Evolutionary conservation across 768 basidiomycete genomes (phyloP), one percentile per base, ranked within the genome.

Genomic region (Auricularia sp.): DNA sequence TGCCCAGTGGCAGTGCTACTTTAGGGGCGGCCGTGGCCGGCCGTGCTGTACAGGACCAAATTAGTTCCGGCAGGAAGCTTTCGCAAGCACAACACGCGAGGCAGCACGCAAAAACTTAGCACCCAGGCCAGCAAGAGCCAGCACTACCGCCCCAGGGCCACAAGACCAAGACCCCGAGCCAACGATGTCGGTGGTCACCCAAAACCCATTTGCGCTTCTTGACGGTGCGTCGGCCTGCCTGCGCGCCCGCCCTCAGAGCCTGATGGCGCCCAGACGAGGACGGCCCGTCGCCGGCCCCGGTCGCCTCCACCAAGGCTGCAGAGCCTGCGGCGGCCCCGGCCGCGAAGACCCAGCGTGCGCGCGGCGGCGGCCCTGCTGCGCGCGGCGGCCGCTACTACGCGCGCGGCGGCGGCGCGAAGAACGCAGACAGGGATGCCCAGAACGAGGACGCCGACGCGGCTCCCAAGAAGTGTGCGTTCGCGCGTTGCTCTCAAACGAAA

Each of bases 141-240:
- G 16, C 18, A 16, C 34, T 7, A 24, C 45, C n/a, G 36, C 36
- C 16, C 36, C n/a, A 63, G 37, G 65, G 58, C 59, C 59, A 63
- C 54, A 65, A 39, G 64, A 69, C 71, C 79, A 81, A 80, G 78
- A 76, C 81, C 83, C 85, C 82, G 85, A 85, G 83, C 80, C 83
- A 78, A 84, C 77, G 73, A 92, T 93, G 90, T 91, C 90, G 89
- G 90, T 92, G 85, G 90, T 88, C 80, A 85, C 85, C 74, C 86
- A 79, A 84, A 92, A 92, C 80, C 87, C 87, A 70, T 93, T 92
- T 80, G 85, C 90, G 76, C 72, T 92, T 78, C 81, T 92, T 76
- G 86, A 87, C 75, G 88, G 90, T 91, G 69, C 67, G 80, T 83
- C 47, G 47, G 10, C 39, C 33, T n/a, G 42, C 36, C 54, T 58